Base-by-base conservation (phyloP, 2,329 filamentous ascomycete genomes). In the Penicillium sp. region DNA sequence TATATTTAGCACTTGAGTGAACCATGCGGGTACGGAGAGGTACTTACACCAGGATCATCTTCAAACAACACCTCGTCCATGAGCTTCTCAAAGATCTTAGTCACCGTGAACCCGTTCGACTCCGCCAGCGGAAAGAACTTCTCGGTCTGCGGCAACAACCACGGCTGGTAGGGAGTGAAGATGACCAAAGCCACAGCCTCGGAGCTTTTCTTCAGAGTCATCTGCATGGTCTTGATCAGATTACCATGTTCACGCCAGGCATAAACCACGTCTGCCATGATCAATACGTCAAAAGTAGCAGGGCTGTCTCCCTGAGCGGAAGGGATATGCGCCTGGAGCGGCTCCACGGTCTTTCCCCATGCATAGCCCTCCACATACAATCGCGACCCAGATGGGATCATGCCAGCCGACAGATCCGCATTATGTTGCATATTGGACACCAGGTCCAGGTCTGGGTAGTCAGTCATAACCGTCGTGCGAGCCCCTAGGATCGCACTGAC, bases 91-190 rank as follows among this genome's bases (percentile, higher is more conserved):
- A 93, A 80, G 33, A 96, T 82, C 78, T 93, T 91, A 62, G 88
- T 87, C 3, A 96, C 92, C 16, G 76, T 76, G 59, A 97, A 90
- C 0, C 92, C 92, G 49, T 80, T 82, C 51, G 85, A 83, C 58
- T 85, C 80, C 4, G 88, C 90, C 56, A 92, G 69, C 49, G 92
- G 89, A 70, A 97, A 97, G 78, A 97, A 97, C 4, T 83, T 85
- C 72, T 96, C 80, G 69, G 96, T 95, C 74, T 92, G 90, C 61
- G 92, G 84, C 67, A 90, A 81, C 69, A 97, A 80, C 93, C 93
- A 97, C 1, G 93, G 93, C 61, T 95, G 83, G 76, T 98, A 96
- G 21, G 91, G 93, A 0, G 93, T 96, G 78, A 97, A 98, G 74
- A 97, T 96, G 8, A 97, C 92, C 67, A 93, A 84, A 2, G 92